Base-by-base conservation (phyloP, 352 stramenopile species). In the Phytophthora fragariae region DNA sequence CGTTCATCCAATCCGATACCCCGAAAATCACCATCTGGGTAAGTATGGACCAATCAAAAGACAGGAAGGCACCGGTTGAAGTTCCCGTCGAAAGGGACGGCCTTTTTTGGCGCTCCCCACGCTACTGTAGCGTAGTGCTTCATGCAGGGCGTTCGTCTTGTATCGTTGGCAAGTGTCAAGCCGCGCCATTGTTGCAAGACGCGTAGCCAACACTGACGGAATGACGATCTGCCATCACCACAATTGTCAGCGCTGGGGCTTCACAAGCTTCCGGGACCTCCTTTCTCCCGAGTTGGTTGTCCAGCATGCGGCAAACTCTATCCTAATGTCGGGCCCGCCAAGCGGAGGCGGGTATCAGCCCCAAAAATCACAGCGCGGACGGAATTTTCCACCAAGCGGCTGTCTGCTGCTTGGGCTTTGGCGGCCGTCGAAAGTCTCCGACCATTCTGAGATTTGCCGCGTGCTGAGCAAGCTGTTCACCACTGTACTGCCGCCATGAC, bases 371-470 rank as follows among this genome's bases (percentile, higher is more conserved):
- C 58, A 17, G 7, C 41, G 41, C 41, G 14, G 41, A 7, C 35
- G 9, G 41, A 49, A 49, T n/a, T n/a, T 49, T 19, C 41, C 41
- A 9, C 6, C 41, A 7, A 19, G 41, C 41, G 41, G 14, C 41
- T 17, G 15, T 41, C 9, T 41, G 35, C 35, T 41, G 24, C 24
- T 41, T 10, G 35, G 33, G 9, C 6, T 37, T 10, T 37, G 33
- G 33, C 35, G 35, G 35, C 35, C 35, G 4, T 41, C 35, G 35
- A 41, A 41, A 41, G 35, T 15, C 35, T 41, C 35, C 35, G 10
- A 41, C 14, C 69, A 76, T 65, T 76, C 39, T 11, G 59, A 63
- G 57, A 72, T 72, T 72, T n/a, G 27, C 56, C 35, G 33, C 9
- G 53, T 50, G 27, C 53, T 60, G 63, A 63, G 49, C 67, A 73